Evolutionary conservation across 202 grass and related monocot genomes (phyloP).

Genomic region (Schoenoplectus tabernaemontani): DNA sequence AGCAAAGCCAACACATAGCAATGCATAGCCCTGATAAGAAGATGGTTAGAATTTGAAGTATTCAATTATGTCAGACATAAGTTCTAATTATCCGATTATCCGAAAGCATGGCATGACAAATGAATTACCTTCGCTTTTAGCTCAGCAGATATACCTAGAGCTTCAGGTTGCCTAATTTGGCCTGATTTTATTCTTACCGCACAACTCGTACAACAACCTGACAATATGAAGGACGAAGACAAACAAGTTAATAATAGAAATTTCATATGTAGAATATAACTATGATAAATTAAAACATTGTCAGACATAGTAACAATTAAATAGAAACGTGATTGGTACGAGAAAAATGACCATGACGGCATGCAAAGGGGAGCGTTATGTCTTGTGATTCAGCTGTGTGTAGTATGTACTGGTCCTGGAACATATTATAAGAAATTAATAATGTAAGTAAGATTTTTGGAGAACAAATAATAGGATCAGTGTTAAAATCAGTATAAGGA

Average conservation of each 20-base stretch:
- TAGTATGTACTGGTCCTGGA: conserved; percentile 91
- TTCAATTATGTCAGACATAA: background rate
- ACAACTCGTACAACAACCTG: conserved; percentile 95
- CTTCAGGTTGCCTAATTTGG: conserved; percentile 84
- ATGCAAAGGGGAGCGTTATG: conserved; percentile 73
- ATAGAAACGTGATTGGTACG: background rate
- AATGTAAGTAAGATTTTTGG: background rate
- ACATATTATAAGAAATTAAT: background rate
- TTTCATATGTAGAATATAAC: background rate
- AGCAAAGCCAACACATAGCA: conserved; percentile 88
- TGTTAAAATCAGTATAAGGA: too few relatives aligned
- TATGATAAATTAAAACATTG: background rate
- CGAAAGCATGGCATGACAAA: background rate
- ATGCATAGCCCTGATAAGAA: conserved; percentile 73
- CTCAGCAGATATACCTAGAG: conserved; percentile 91
- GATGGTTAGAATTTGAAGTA: background rate
- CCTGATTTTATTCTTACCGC: conserved; percentile 87
- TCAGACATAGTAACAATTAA: background rate
- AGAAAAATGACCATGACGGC: conserved; percentile 61
- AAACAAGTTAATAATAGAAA: background rate
- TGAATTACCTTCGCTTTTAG: conserved; percentile 52
- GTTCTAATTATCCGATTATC: background rate
- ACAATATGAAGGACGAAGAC: background rate
- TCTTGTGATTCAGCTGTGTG: conserved; percentile 88
- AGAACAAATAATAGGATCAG: too few relatives aligned